Base-by-base conservation (phyloP, 768 basidiomycete genomes). In the Amanita fuliginea region DNA sequence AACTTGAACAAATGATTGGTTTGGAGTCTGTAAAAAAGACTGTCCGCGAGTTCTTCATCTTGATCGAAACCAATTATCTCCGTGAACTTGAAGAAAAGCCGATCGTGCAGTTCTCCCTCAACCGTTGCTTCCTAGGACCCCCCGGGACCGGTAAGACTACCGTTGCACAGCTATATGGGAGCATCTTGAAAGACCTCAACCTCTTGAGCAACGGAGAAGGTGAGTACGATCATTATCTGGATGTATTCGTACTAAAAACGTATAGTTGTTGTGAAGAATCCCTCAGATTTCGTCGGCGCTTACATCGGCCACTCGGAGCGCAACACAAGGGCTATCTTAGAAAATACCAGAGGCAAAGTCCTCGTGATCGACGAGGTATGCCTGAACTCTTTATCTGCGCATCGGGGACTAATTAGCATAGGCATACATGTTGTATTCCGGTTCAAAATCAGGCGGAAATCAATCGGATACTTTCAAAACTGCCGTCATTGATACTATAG, bases 141-240 rank as follows among this genome's bases (percentile, higher is more conserved):
- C 83, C 83, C 5, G 83, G 83, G 2, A 83, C 83, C 0, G 83
- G 83, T 0, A 86, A 85, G 59, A 86, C 83, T 1, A 78, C 78
- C 0, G 82, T 86, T 0, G 82, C 79, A 0, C 77, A 75, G 55
- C 57, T 82, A 3, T 86, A 85, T 54, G 83, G 83, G 0, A 71
- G 73, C 50, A 77, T 83, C 41, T 60, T 86, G 10, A 73, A 67
- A 0, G 80, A 83, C 43, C 58, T 86, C 1, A 73, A 75, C 3
- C 58, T 86, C n/a, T 58, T 86, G n/a, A 82, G 78, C 58, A 83
- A 81, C 36, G 80, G 80, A 7, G 83, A 86, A 76, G 81, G 83
- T 80, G 50, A 54, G 64, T 19, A 19, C 16, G 10, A 16, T 14
- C 14, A 19, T 19, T 16, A 10, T 22, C 21, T 11, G n/a, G 21